Conservation (phyloP, 2,329 filamentous ascomycete genomes). For the Colletotrichum lindemuthianum region DNA sequence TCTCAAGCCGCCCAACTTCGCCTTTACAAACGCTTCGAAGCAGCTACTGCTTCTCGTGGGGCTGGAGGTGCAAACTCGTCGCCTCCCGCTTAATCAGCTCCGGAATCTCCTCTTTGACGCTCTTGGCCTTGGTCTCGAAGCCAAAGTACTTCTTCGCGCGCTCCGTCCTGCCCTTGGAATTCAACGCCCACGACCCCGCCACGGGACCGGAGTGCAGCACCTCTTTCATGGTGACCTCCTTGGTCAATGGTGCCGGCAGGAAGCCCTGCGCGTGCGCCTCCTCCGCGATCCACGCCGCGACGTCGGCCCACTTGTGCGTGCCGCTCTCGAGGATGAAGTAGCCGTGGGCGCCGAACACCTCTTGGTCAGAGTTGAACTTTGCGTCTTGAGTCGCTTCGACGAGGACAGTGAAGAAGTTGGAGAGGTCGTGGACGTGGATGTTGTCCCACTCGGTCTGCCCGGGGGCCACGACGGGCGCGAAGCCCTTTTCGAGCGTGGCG, state of each 20-base stretch:
- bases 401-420: constrained; percentile 53
- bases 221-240: constrained; percentile 43
- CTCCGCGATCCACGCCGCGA: constrained; percentile 65
- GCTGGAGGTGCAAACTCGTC: constrained; percentile 47
- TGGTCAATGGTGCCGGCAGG: constrained; percentile 41
- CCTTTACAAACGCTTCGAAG: no score
- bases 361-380: constrained; percentile 62
- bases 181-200: constrained; percentile 47
- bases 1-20: no score
- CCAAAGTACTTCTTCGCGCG: constrained; percentile 57
- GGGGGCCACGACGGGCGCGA: constrained; percentile 53
- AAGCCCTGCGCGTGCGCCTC: constrained; percentile 58
- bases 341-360: constrained; percentile 70
- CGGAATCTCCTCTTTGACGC: constrained; percentile 51
- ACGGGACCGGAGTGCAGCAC: constrained; percentile 38
- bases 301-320: constrained; percentile 70
- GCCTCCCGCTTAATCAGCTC: constrained; percentile 51
- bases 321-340: constrained; percentile 77
- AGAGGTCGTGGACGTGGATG: constrained; percentile 62
- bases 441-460: constrained; percentile 62
- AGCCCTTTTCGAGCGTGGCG: constrained; percentile 53
- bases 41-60: constrained; percentile 39
- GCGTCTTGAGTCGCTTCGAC: constrained; percentile 65
- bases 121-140: constrained; percentile 52
- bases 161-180: constrained; percentile 55